A percentile compares a stretch with the other conserved stretches of the same genome.
Evolutionary conservation across 345 rosid genomes (phyloP).

Genomic region (Mercurialis annua): DNA sequence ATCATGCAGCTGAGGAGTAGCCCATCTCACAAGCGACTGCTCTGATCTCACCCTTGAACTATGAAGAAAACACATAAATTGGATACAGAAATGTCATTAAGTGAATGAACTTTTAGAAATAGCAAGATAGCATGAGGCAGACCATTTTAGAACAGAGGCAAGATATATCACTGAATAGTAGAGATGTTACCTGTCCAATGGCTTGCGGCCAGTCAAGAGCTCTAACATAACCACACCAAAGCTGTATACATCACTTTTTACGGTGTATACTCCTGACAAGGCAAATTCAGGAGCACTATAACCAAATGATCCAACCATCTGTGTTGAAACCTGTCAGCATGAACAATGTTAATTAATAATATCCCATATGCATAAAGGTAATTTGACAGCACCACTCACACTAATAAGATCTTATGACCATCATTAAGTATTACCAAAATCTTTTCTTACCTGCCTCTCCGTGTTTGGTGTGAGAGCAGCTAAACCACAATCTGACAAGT

Average conservation of each 20-base stretch:
- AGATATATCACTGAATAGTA: neutral
- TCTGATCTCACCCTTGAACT: slow-evolving; percentile 91
- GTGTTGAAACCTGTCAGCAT: slow-evolving; percentile 69
- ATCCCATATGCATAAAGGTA: neutral
- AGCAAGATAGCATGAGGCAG: neutral
- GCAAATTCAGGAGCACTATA: slow-evolving; percentile 99
- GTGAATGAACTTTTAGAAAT: slow-evolving; percentile 3
- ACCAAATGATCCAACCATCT: slow-evolving; percentile 96
- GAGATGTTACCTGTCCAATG: slow-evolving; percentile 81
- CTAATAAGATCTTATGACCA: neutral
- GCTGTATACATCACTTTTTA: slow-evolving; percentile 96
- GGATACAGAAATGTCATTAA: neutral
- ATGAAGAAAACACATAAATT: slow-evolving; percentile 1
- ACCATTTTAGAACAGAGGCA: slow-evolving; percentile 6
- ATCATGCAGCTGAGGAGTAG: slow-evolving; percentile 95
- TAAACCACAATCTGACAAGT: slow-evolving; percentile 89
- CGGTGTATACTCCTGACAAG: slow-evolving; percentile 89
- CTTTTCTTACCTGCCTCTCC: slow-evolving; percentile 70
- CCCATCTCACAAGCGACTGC: slow-evolving; percentile 99
- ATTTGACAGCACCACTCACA: neutral
- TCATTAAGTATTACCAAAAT: neutral
- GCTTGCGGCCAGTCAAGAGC: slow-evolving; percentile 93
- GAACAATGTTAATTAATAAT: slow-evolving; percentile 11
- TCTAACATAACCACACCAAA: slow-evolving; percentile 99
- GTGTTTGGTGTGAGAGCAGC: slow-evolving; percentile 92